phyloP scores from a whole-genome alignment of 169 alveolate genomes.

The Eimeria sp. region DNA sequence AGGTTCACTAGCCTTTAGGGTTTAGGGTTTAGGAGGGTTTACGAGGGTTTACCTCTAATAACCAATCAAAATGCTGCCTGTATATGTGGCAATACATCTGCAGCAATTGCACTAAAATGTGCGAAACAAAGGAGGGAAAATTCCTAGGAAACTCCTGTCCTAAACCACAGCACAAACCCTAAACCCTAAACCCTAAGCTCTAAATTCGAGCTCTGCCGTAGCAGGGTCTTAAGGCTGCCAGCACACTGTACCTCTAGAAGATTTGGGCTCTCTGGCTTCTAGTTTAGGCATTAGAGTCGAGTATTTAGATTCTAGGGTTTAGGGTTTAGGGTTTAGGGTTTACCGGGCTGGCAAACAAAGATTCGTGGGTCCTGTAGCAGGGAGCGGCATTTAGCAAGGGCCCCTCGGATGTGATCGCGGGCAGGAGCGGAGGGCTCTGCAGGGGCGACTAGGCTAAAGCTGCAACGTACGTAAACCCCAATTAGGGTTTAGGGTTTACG shows the following conservation, averaged over 20 bases:
- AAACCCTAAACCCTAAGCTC: conserved; percentile 23
- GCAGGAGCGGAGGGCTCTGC: conserved; percentile 36
- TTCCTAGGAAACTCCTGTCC: conserved; percentile 59
- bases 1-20: background rate
- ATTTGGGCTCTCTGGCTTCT: no score
- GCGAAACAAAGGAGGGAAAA: conserved; percentile 45
- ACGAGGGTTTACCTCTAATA: conserved; percentile 15
- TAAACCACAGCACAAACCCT: background rate
- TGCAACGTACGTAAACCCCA: conserved; percentile 2
- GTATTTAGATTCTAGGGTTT: background rate
- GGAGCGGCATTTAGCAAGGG: conserved; percentile 8
- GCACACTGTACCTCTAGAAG: background rate
- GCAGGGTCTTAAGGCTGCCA: background rate
- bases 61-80: conserved; percentile 57
- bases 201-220: background rate
- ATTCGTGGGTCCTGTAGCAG: conserved; percentile 12
- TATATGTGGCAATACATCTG: conserved; percentile 72
- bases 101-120: conserved; percentile 25
- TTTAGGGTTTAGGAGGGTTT: conserved; percentile 36
- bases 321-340: conserved; percentile 46
- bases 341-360: conserved; percentile 25
- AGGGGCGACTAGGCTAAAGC: conserved; percentile 31
- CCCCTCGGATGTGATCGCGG: background rate
- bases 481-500: background rate
- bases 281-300: no score